Percentiles rank a stretch among this genome's conserved stretches.
phyloP scores from a whole-genome alignment of 148 eudicot genomes.

The Arctostaphylos glauca region DNA sequence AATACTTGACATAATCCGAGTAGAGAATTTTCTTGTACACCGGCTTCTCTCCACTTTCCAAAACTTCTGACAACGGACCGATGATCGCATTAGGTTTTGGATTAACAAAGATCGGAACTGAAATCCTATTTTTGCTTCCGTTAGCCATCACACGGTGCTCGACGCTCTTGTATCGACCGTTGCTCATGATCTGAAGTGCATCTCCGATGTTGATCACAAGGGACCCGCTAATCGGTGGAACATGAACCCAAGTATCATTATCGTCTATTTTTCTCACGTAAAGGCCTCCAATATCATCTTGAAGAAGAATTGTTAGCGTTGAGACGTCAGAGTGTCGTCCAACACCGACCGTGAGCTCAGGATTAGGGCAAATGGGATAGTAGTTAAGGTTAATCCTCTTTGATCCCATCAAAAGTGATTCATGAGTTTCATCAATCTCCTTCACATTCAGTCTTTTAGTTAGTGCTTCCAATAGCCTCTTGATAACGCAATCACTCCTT shows the following conservation, averaged over 20 bases:
- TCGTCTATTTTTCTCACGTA: neutral
- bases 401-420: slow-evolving; percentile 16
- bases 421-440: slow-evolving; percentile 9
- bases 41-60: slow-evolving; percentile 41
- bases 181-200: neutral
- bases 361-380: slow-evolving; percentile 40
- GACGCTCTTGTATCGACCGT: slow-evolving; percentile 49
- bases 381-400: slow-evolving; percentile 25
- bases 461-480: slow-evolving; percentile 24
- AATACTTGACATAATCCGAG: slow-evolving; percentile 49
- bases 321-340: slow-evolving; percentile 34
- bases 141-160: slow-evolving; percentile 54
- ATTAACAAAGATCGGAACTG: slow-evolving; percentile 25
- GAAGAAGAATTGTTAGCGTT: slow-evolving; percentile 30
- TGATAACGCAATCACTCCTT: slow-evolving; percentile 7
- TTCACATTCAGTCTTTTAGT: slow-evolving; percentile 27
- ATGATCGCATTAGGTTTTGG: slow-evolving; percentile 14
- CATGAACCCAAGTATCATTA: slow-evolving; percentile 11
- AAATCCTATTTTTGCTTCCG: slow-evolving; percentile 37
- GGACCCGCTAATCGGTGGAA: slow-evolving; percentile 45
- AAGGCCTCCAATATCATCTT: slow-evolving; percentile 30
- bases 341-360: slow-evolving; percentile 26
- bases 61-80: slow-evolving; percentile 38
- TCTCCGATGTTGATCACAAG: slow-evolving; percentile 30
- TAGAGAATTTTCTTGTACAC: slow-evolving; percentile 40